Evolutionary conservation across 345 rosid species (phyloP), one percentile per base, ranked within the genome.

Genomic region (Gossypium australe): DNA sequence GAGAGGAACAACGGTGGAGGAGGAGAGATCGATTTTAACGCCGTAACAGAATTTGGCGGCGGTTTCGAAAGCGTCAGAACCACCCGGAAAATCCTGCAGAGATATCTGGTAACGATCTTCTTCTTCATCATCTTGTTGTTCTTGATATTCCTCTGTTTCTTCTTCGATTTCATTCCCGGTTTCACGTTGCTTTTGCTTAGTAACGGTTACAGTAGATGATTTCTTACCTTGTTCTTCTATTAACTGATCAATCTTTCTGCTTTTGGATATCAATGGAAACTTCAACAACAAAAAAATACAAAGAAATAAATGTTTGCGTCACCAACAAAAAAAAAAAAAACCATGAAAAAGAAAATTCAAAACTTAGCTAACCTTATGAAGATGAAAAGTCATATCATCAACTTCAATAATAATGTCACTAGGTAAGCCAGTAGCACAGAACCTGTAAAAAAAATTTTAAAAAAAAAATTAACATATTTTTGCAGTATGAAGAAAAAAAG

Each of bases 251-350:
- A 95, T 91, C 85, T 82, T 93, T 70, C 84, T 76, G 77, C 99
- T 95, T 79, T 88, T 95, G 18, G 97, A 90, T 91, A 91, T 93
- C 67, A 95, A 73, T n/a, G 99, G 99, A 83, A 93, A 93, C 99
- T 95, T 81, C 75, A 82, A 68, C 43, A 34, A n/a, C 3, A 17
- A 11, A 11, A 38, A 7, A 3, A 2, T 2, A 17, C 11, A 25
- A 77, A 61, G 20, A 60, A 68, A 17, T 8, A 63, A 53, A 69
- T 27, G 22, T 8, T 48, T 75, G 27, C 43, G n/a, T 7, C 8
- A 14, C 27, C 20, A 29, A 24, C 11, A 13, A 8, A n/a, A 29
- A 29, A 75, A 12, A 61, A 22, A 34, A 34, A 34, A 1, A 5
- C 41, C 41, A 34, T 48, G 52, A 48, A n/a, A 27, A 56, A 25